phyloP scores from a whole-genome alignment of 305 asterid species.

The Solanum hybrid region DNA sequence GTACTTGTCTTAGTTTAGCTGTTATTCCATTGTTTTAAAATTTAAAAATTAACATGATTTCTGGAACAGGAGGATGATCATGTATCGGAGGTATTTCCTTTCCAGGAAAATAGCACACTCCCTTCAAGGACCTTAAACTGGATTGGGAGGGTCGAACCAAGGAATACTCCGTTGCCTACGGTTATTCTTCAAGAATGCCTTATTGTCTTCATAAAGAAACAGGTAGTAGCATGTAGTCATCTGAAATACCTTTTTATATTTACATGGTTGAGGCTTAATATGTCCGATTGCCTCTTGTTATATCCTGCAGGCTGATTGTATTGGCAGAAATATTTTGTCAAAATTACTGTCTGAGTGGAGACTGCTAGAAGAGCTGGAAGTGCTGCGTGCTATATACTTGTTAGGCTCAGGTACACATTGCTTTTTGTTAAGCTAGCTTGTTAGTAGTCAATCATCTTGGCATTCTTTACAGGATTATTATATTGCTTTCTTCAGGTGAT shows the following conservation, averaged over 20 bases:
- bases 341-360: conserved; percentile 79
- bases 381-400: conserved; percentile 85
- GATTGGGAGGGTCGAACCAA: conserved; percentile 61
- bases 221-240: conserved; percentile 34
- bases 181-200: conserved; percentile 89
- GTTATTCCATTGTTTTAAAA: not conserved
- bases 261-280: not conserved
- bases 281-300: not conserved
- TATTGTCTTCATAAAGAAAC: conserved; percentile 58
- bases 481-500: conserved; percentile 58
- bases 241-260: not conserved
- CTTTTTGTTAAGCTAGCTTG: not conserved
- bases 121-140: conserved; percentile 67
- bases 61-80: conserved; percentile 57
- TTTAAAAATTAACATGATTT: conserved; percentile 14
- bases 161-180: conserved; percentile 61
- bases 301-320: conserved; percentile 67
- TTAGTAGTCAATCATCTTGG: not conserved
- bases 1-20: not conserved
- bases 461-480: conserved; percentile 10
- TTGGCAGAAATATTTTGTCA: conserved; percentile 78
- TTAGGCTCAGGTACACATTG: conserved; percentile 73
- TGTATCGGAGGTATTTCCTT: conserved; percentile 74
- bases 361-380: conserved; percentile 80
- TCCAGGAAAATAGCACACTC: conserved; percentile 82